These are phyloP conservation scores for Wickerhamiella parazyma DNA, from an alignment of 805 yeast species.

Conservation along the genomic window DNA sequence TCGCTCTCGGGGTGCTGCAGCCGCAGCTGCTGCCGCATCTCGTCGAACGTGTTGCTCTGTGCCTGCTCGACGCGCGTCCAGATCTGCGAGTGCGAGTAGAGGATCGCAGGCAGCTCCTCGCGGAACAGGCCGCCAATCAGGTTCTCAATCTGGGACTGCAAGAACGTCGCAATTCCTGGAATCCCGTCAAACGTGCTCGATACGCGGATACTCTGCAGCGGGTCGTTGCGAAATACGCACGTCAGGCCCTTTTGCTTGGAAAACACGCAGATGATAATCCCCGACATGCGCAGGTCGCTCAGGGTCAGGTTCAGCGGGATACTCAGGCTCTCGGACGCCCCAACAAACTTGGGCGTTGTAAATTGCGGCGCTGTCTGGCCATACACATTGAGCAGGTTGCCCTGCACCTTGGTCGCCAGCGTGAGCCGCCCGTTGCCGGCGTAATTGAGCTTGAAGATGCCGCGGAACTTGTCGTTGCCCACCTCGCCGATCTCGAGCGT, in stretches of 20 bases:
- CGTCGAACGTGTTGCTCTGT: constrained; percentile 11
- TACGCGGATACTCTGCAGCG: constrained; percentile 68
- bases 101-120: constrained; percentile 68
- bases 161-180: constrained; percentile 66
- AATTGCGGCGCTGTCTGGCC: constrained; percentile 34
- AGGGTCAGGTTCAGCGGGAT: constrained; percentile 67
- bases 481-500: constrained; percentile 73
- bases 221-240: constrained; percentile 77
- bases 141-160: constrained; percentile 69
- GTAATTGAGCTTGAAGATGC: constrained; percentile 66
- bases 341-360: constrained; percentile 51
- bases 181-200: constrained; percentile 78
- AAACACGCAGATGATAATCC: constrained; percentile 76
- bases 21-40: constrained; percentile 18
- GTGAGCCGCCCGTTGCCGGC: constrained; percentile 65
- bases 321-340: constrained; percentile 54
- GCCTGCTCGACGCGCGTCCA: constrained; percentile 33
- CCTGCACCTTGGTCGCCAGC: constrained; percentile 67
- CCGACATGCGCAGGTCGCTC: constrained; percentile 56
- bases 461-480: constrained; percentile 61
- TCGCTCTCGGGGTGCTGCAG: neutral
- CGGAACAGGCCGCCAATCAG: constrained; percentile 70
- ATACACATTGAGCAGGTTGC: constrained; percentile 66
- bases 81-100: constrained; percentile 60
- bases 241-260: constrained; percentile 73